A percentile compares a stretch with the other conserved stretches of the same genome.
Conservation (phyloP, 139 green algal species). For the Raphidocelis subcapitata region DNA sequence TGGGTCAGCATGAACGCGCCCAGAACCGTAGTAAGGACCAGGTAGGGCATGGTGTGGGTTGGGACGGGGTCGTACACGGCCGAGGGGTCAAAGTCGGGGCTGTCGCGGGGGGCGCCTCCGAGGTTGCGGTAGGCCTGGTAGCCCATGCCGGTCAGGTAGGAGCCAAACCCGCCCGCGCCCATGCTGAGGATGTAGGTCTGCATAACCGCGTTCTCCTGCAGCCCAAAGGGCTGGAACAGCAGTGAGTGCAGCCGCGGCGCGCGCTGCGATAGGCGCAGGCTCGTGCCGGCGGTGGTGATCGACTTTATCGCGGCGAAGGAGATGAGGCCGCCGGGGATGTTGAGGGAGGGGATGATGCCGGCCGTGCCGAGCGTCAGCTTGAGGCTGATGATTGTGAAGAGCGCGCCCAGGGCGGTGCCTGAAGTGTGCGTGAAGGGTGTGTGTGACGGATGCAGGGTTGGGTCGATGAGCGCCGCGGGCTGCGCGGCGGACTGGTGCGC, state of each 20-base stretch:
- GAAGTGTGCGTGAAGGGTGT: neutral
- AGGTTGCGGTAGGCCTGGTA: conserved; percentile 30
- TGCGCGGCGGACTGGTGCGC: neutral
- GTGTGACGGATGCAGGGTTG: neutral
- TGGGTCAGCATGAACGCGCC: conserved; percentile 35
- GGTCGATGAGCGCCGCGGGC: neutral
- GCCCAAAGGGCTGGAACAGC: conserved; percentile 12
- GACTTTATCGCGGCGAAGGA: conserved; percentile 29
- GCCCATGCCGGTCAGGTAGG: conserved; percentile 31
- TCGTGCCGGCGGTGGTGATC: conserved; percentile 2
- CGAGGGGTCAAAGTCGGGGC: conserved; percentile 13
- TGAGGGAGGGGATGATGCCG: conserved; percentile 38
- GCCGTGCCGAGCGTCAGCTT: conserved; percentile 28
- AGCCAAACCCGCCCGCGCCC: conserved; percentile 16
- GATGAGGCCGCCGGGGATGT: conserved; percentile 35
- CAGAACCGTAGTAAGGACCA: conserved; percentile 22
- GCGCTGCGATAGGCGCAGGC: neutral
- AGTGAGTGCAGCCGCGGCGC: conserved; percentile 5
- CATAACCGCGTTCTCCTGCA: conserved; percentile 29
- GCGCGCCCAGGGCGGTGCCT: conserved; percentile 19
- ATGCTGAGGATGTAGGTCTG: conserved; percentile 26
- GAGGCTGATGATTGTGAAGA: conserved; percentile 24
- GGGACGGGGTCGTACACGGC: conserved; percentile 31
- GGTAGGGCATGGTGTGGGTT: conserved; percentile 29
- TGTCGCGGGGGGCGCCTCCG: conserved; percentile 2